Evolutionary conservation across 441 rosid genomes (phyloP), one percentile per base, ranked within the genome.

Genomic region (Eruca vesicaria): DNA sequence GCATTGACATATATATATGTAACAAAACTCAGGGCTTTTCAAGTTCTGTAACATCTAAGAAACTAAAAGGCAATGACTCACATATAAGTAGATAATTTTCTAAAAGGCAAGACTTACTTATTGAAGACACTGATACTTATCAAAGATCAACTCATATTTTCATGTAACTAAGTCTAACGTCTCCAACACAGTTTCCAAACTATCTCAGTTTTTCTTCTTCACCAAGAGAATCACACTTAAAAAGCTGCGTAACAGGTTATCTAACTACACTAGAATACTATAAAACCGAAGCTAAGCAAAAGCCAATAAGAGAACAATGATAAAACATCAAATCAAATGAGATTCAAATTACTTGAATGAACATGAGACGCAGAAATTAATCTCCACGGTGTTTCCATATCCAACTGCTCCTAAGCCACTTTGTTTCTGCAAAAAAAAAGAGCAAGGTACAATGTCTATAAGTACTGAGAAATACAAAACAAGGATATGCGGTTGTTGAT

Each of bases 361-460:
- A 79, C 97, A 93, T 16, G 98, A 93, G 63, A 89, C 85, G 66
- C 98, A 91, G 66, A 91, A 91, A 77, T 86, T 85, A 69, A 93
- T 93, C 64, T 81, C 79, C 56, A 93, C 88, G 0, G 90, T 85
- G 45, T 78, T 82, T 50, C 96, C 97, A 62, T 86, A 73, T n/a
- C 94, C 96, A 36, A 83, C 48, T 31, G 83, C 83, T 31, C 84
- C 90, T 23, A 79, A 20, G 26, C 72, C 74, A 50, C 10, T 76
- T 9, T 76, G 52, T 61, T 86, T 79, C 93, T 90, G 79, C 82
- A 70, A 69, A 45, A 29, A n/a, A n/a, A n/a, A n/a, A n/a, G n/a
- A n/a, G n/a, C n/a, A n/a, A n/a, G n/a, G n/a, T n/a, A n/a, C n/a
- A n/a, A n/a, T n/a, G n/a, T n/a, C n/a, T n/a, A n/a, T n/a, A n/a